phyloP scores from a whole-genome alignment of 2,329 filamentous ascomycete genomes.

The Clathrospora elynae region DNA sequence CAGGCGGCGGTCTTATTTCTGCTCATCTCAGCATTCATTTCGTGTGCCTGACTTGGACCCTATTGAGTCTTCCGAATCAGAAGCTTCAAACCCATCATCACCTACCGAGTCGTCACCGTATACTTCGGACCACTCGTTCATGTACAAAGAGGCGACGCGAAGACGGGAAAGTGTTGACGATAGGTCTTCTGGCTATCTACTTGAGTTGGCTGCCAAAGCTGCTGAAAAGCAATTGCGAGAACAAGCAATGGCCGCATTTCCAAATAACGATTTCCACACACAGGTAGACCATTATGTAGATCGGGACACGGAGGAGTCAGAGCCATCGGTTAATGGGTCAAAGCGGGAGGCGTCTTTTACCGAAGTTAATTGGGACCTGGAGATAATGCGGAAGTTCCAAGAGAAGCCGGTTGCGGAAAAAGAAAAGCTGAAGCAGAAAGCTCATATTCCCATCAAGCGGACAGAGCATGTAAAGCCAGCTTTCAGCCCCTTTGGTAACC shows the following conservation, averaged over 20 bases:
- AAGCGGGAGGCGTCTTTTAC: slow-evolving; percentile 62
- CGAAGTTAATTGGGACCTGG: slow-evolving; percentile 73
- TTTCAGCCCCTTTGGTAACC: slow-evolving; percentile 49
- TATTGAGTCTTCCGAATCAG: slow-evolving; percentile 66
- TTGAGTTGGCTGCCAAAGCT: slow-evolving; percentile 78
- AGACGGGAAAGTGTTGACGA: slow-evolving; percentile 72
- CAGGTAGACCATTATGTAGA: slow-evolving; percentile 74
- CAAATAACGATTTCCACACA: slow-evolving; percentile 70
- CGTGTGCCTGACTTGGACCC: slow-evolving; percentile 64
- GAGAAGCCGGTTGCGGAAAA: slow-evolving; percentile 59
- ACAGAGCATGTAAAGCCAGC: slow-evolving; percentile 25
- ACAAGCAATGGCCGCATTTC: slow-evolving; percentile 74
- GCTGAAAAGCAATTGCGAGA: slow-evolving; percentile 81
- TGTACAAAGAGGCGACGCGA: slow-evolving; percentile 60
- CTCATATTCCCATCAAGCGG: slow-evolving; percentile 44
- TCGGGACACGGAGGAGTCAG: slow-evolving; percentile 58
- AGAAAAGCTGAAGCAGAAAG: slow-evolving; percentile 38
- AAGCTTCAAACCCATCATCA: slow-evolving; percentile 55
- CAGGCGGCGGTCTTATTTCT: slow-evolving; percentile 43
- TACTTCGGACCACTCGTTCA: slow-evolving; percentile 55
- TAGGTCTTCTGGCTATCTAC: slow-evolving; percentile 74
- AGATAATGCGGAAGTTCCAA: slow-evolving; percentile 79
- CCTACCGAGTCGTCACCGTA: slow-evolving; percentile 53
- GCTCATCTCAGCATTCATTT: slow-evolving; percentile 60
- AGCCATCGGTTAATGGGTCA: slow-evolving; percentile 22